These are phyloP conservation scores for Lanmaoa pseudosensibilis DNA, from an alignment of 768 basidiomycete species.

Conservation along the genomic window DNA sequence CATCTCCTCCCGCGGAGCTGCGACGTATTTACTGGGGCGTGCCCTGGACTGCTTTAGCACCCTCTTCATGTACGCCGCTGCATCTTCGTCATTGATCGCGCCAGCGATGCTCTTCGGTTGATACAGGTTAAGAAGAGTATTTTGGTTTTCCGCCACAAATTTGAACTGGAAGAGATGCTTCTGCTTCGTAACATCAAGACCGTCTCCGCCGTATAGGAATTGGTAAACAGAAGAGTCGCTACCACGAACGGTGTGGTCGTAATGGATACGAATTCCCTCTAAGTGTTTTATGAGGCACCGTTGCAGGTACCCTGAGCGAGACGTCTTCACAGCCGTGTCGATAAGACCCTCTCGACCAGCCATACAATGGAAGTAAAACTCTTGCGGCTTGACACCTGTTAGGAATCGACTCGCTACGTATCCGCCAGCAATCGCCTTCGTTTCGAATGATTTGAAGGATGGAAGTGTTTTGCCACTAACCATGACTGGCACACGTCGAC, in stretches of 20 bases:
- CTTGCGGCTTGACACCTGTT: slow-evolving; percentile 96
- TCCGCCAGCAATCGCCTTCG: slow-evolving; percentile 96
- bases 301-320: slow-evolving; percentile 96
- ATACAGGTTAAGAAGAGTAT: slow-evolving; percentile 73
- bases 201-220: slow-evolving; percentile 96
- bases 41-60: slow-evolving; percentile 69
- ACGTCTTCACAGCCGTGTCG: slow-evolving; percentile 98
- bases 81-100: slow-evolving; percentile 64
- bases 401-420: slow-evolving; percentile 98
- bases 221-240: slow-evolving; percentile 93
- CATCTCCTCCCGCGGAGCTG: slow-evolving; percentile 57
- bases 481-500: slow-evolving; percentile 98
- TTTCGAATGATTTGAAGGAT: slow-evolving; percentile 95
- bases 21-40: slow-evolving; percentile 40
- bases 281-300: slow-evolving; percentile 98
- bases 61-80: slow-evolving; percentile 83
- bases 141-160: slow-evolving; percentile 85
- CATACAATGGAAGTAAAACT: slow-evolving; percentile 99
- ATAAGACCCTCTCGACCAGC: slow-evolving; percentile 98
- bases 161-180: slow-evolving; percentile 94
- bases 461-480: slow-evolving; percentile 98
- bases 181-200: slow-evolving; percentile 94
- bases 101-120: slow-evolving; percentile 58
- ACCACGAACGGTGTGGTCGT: slow-evolving; percentile 97
- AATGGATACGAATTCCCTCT: slow-evolving; percentile 94